Percentiles rank a stretch among this genome's conserved stretches.
Evolutionary conservation across 148 eudicot species (phyloP).

Genomic region (Chenopodium quinoa): DNA sequence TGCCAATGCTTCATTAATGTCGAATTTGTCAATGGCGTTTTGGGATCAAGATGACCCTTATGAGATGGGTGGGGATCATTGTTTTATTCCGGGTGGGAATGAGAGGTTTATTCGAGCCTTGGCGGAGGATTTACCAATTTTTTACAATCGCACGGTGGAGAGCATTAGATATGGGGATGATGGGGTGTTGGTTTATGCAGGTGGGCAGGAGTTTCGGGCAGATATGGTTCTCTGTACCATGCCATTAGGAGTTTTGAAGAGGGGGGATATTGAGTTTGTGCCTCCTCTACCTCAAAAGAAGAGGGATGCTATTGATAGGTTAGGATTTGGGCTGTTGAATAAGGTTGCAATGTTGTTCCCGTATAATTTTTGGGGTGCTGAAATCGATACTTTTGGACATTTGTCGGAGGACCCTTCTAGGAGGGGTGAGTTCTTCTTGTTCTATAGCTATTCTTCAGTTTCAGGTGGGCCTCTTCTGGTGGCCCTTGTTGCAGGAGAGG

Average conservation of each 20-base stretch:
- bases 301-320: slow-evolving; percentile 69
- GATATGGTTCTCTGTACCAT: slow-evolving; percentile 93
- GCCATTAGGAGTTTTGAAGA: slow-evolving; percentile 90
- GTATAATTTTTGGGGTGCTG: slow-evolving; percentile 93
- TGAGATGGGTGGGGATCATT: slow-evolving; percentile 99
- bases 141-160: slow-evolving; percentile 57
- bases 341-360: slow-evolving; percentile 98
- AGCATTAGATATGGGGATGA: slow-evolving; percentile 71
- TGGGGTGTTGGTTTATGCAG: slow-evolving; percentile 76
- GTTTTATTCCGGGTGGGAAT: slow-evolving; percentile 94
- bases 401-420: slow-evolving; percentile 63
- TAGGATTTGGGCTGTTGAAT: slow-evolving; percentile 90
- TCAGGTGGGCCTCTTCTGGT: slow-evolving; percentile 93
- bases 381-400: slow-evolving; percentile 93
- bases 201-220: slow-evolving; percentile 66
- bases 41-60: slow-evolving; percentile 99
- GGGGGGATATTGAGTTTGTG: slow-evolving; percentile 59
- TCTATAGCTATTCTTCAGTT: slow-evolving; percentile 82
- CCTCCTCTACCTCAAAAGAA: slow-evolving; percentile 83
- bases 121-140: slow-evolving; percentile 77
- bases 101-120: slow-evolving; percentile 79
- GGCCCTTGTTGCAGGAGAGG: slow-evolving; percentile 96
- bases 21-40: slow-evolving; percentile 82
- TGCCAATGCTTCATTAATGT: slow-evolving; percentile 83
- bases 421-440: slow-evolving; percentile 94